Base-by-base conservation (phyloP, 148 eudicot genomes). In the Nyssa sinensis region DNA sequence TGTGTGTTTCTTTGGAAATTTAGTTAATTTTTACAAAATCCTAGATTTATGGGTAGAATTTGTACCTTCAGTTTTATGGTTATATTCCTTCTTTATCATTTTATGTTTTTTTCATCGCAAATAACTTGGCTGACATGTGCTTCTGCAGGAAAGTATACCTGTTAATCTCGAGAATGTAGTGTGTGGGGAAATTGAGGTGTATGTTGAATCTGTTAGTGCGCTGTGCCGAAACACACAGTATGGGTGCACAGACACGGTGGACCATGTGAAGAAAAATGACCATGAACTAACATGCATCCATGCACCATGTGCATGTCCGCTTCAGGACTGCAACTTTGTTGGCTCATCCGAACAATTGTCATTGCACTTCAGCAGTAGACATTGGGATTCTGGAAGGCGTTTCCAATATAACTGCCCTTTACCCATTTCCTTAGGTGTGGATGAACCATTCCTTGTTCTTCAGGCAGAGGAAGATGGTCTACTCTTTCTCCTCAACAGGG, bases 381-480 rank as follows among this genome's bases (percentile, higher is more conserved):
- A 87, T 53, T 34, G 71, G 73, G 84, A 81, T 55, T 75, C 84
- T 23, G 83, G 85, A 37, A 71, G 78, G 32, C 77, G 67, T 24
- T 84, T 87, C 69, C 74, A 37, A 19, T 87, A 80, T 53, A 83
- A 82, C 70, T 69, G 74, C 73, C 72, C 80, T 21, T 55, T 77
- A 10, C 71, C 79, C 0, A 49, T 84, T 2, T 71, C 77, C 58
- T 32, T 84, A 35, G 51, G 55, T 63, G 61, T 44, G 72, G 67
- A 75, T 9, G 88, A 87, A 49, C 35, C 60, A 11, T 76, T 78
- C 67, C 76, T 87, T 37, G 84, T 84, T 76, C 79, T 87, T 41
- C 90, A 82, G 77, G 90, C 87, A 37, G 86, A 85, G 70, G 80
- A 82, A 58, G 86, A 81, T 35, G 90, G 90, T n/a, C 65, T 71